Percentiles rank a stretch among this genome's conserved stretches.
These are phyloP conservation scores for Mytilinidion resinicola DNA, from an alignment of 495 filamentous ascomycete species.

Conservation along the genomic window DNA sequence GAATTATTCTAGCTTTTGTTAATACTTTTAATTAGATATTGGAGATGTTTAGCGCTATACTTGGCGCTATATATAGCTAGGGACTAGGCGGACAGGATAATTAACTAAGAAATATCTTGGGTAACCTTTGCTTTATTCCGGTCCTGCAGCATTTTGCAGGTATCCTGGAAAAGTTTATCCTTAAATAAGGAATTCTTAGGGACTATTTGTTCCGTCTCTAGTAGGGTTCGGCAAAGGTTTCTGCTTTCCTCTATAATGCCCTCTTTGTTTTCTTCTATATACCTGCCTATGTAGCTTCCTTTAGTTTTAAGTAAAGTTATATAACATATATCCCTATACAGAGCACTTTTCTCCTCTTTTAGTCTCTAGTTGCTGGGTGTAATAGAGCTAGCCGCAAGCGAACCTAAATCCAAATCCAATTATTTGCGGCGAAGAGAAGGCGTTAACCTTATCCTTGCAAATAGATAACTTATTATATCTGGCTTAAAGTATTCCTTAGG, in stretches of 20 bases:
- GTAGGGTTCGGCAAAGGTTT: constrained; percentile 13
- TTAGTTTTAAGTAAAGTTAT: background rate
- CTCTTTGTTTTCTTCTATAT: constrained; percentile 5
- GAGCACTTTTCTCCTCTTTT: constrained; percentile 37
- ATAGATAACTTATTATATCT: constrained; percentile 25
- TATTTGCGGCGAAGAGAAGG: constrained; percentile 34
- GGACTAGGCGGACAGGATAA: constrained; percentile 24
- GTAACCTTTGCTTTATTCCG: constrained; percentile 21
- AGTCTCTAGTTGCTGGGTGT: constrained; percentile 40
- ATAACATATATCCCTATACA: constrained; percentile 29
- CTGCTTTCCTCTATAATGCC: too few species aligned
- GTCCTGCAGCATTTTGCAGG: constrained; percentile 12
- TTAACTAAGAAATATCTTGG: constrained; percentile 19
- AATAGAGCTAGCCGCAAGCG: constrained; percentile 27
- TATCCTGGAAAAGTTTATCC: constrained; percentile 19
- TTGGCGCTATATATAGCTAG: constrained; percentile 16
- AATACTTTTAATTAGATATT: constrained; percentile 19
- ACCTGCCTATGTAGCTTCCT: background rate
- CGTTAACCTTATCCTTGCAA: constrained; percentile 35
- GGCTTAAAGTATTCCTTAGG: constrained; percentile 32
- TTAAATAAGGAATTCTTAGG: constrained; percentile 21
- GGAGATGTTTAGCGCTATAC: too few species aligned
- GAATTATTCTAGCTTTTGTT: constrained; percentile 27
- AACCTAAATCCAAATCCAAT: constrained; percentile 32
- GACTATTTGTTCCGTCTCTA: constrained; percentile 9